Base-by-base conservation (phyloP, 305 asterid species). In the Fraxinus baroniana region DNA sequence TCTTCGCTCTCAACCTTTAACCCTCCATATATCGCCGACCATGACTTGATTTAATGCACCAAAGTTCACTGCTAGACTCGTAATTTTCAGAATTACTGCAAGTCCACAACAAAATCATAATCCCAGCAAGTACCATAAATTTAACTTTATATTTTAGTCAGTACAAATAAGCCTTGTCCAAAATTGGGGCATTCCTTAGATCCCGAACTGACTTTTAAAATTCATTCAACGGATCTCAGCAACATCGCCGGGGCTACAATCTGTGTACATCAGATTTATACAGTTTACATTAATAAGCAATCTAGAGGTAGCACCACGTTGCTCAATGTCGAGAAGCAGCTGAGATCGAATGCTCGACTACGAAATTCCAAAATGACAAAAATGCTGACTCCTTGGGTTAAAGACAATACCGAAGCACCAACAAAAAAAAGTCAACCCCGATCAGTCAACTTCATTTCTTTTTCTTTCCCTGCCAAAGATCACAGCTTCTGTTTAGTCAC, bases 401-500 rank as follows among this genome's bases (percentile, higher is more conserved):
- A 33, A 33, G 49, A 33, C 46, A 71, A 71, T 33, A 72, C 22
- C 6, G 5, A 72, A 72, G 46, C 46, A 32, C 49, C 49, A 72
- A 71, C 4, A 30, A 30, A 39, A 39, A 44, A 44, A 44, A 13
- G 24, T 4, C 12, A 7, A 3, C 39, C 39, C 18, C 49, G 6
- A 72, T 72, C 46, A 33, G 28, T 35, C 26, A 33, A 72, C 60
- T 37, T 95, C 95, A 94, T 82, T 90, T 92, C 88, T 90, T 89
- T 89, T 89, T 92, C 92, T 93, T 94, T 36, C 92, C 98, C 99
- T 95, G 97, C 57, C 72, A 83, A 78, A 18, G 55, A 74, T 0
- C 73, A 28, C 5, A 4, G 74, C 22, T 9, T 8, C 15, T 5
- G 44, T 72, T 80, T 52, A 79, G 62, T 35, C 17, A 10, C 74